Evolutionary conservation across 2,329 filamentous ascomycete species (phyloP).

Genomic region (Emergomyces pasteurianus): DNA sequence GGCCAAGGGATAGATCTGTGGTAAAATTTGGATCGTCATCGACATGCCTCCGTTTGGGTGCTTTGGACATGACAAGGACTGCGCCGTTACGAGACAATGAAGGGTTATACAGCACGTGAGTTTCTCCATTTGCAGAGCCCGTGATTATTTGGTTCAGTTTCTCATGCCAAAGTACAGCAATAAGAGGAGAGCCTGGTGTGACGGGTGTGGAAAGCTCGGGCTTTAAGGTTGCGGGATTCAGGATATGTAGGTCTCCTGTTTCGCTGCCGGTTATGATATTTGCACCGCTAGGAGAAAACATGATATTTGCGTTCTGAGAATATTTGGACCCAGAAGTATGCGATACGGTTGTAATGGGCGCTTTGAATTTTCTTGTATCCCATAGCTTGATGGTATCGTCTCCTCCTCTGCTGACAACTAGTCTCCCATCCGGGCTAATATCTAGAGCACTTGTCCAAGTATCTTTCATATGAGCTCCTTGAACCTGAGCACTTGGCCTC

Average conservation of each 20-base stretch:
- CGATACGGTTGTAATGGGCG: slow-evolving; percentile 65
- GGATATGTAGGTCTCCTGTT: slow-evolving; percentile 75
- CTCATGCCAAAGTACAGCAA: slow-evolving; percentile 80
- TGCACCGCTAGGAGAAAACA: slow-evolving; percentile 72
- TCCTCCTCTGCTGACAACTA: slow-evolving; percentile 81
- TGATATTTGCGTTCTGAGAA: slow-evolving; percentile 75
- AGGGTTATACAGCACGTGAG: slow-evolving; percentile 83
- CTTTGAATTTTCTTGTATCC: slow-evolving; percentile 93
- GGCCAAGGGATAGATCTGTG: slow-evolving; percentile 66
- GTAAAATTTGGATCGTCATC: slow-evolving; percentile 85
- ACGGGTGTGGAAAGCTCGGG: slow-evolving; percentile 78
- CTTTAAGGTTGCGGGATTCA: slow-evolving; percentile 82
- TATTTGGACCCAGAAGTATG: slow-evolving; percentile 74
- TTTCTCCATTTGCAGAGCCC: slow-evolving; percentile 81
- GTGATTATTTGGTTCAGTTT: slow-evolving; percentile 95
- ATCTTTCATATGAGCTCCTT: slow-evolving; percentile 66
- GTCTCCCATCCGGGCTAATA: slow-evolving; percentile 78
- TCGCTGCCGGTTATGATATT: slow-evolving; percentile 82
- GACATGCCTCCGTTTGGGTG: slow-evolving; percentile 87
- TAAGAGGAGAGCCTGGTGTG: slow-evolving; percentile 71
- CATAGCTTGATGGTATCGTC: slow-evolving; percentile 91
- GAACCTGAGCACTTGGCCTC: slow-evolving; percentile 69
- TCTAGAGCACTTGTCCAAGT: slow-evolving; percentile 91
- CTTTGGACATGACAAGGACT: slow-evolving; percentile 79
- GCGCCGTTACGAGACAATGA: slow-evolving; percentile 70